Base-by-base conservation (phyloP, 441 rosid species). In the Heliophila coronopifolia region DNA sequence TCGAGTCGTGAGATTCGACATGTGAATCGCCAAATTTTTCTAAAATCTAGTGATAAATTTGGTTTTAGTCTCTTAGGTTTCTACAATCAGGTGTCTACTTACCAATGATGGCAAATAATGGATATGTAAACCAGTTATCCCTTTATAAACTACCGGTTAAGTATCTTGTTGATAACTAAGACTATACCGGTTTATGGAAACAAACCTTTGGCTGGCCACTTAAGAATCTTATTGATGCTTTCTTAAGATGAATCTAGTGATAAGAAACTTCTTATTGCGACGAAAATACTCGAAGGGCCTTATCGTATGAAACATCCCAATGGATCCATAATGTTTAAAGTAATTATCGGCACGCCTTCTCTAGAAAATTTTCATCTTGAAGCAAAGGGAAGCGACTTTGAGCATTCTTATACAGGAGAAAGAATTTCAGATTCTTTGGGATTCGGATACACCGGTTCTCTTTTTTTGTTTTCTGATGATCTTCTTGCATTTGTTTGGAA, bases 191-290 rank as follows among this genome's bases (percentile, higher is more conserved):
- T 59, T 57, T 85, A 11, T 85, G 95, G 95, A 88, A 91, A 43
- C 91, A 86, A 23, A 80, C 84, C 28, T 82, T 85, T 64, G 91
- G 95, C 33, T 85, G 95, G 95, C 95, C 95, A 24, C 86, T 84
- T 1, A 79, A 86, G 50, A 78, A 37, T 77, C 68, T 74, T 88
- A 66, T 75, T 88, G 55, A 63, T 84, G 73, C 83, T 88, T 46
- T 77, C 87, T 10, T 84, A 84, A 30, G 86, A 76, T 40, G 78
- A 84, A 62, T 63, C 78, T 34, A 63, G 69, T 30, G 80, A 77
- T 14, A 22, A 70, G 50, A 68, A 57, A 6, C 62, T 59, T 36
- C 83, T 87, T 34, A 76, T 84, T 35, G 96, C 89, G 19, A 88
- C 89, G 56, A 88, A 84, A 70, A 88, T 88, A 68, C 71, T 88